phyloP scores from a whole-genome alignment of 139 green algal genomes.

The Haematococcus sp. region DNA sequence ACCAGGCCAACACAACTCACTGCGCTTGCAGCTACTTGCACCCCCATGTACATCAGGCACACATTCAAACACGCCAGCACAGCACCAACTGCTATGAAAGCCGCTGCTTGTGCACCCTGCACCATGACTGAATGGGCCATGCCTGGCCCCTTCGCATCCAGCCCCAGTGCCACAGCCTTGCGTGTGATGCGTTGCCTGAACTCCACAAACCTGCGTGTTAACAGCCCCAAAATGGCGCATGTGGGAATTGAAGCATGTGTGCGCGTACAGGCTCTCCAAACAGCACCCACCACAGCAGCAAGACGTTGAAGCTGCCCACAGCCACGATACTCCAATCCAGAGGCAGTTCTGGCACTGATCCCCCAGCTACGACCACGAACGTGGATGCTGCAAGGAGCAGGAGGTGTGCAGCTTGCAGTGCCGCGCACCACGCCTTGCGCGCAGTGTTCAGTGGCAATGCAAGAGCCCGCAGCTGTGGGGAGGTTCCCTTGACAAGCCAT shows the following conservation, averaged over 20 bases:
- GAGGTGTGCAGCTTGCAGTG: neutral
- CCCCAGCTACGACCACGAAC: too few species aligned
- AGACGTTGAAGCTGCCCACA: neutral
- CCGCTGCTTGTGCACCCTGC: too few species aligned
- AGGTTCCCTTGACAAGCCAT: neutral
- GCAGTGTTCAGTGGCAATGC: neutral
- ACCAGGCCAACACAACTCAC: too few species aligned
- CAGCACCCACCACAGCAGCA: neutral
- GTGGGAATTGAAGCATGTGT: neutral
- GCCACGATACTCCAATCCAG: too few species aligned
- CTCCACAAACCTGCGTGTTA: neutral
- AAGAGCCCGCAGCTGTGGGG: neutral
- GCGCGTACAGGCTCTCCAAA: neutral
- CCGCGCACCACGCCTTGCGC: neutral
- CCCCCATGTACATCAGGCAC: too few species aligned
- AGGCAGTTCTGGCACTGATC: neutral
- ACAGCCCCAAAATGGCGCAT: neutral
- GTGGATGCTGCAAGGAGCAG: neutral
- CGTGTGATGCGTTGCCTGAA: neutral
- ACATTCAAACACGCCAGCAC: too few species aligned
- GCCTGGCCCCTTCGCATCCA: neutral
- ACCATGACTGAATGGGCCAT: constrained; percentile 4
- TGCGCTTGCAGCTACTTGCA: too few species aligned
- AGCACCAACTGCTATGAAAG: too few species aligned
- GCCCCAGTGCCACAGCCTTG: neutral